A percentile compares a stretch with the other conserved stretches of the same genome.
Conservation (phyloP, 108 stramenopile genomes). For the Cyclotella distinguenda region DNA sequence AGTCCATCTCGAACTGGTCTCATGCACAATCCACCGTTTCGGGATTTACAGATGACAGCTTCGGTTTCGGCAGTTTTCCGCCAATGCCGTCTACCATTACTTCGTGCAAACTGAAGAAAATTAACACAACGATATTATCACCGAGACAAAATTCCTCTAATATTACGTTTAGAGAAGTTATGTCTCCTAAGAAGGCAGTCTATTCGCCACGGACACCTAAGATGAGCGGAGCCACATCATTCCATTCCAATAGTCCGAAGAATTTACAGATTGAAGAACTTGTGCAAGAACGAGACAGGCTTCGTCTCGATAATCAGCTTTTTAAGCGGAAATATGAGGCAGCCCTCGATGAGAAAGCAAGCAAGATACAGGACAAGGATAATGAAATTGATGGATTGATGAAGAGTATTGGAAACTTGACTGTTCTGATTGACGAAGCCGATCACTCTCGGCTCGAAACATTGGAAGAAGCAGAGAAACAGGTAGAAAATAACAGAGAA, state of each 20-base stretch:
- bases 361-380: slow-evolving; percentile 12
- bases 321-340: slow-evolving; percentile 19
- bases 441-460: neutral
- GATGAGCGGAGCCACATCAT: neutral
- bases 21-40: slow-evolving; percentile 13
- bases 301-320: slow-evolving; percentile 8
- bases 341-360: slow-evolving; percentile 17
- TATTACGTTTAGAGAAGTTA: neutral
- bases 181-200: neutral
- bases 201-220: slow-evolving; percentile 5
- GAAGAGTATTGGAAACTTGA: slow-evolving; percentile 13
- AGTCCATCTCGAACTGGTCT: slow-evolving; percentile 10
- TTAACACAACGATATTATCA: neutral
- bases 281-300: slow-evolving; percentile 13
- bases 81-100: slow-evolving; percentile 4
- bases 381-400: slow-evolving; percentile 9
- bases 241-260: neutral
- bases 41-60: slow-evolving; percentile 5
- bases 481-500: neutral
- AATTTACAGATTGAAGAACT: slow-evolving; percentile 3
- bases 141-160: neutral
- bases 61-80: neutral
- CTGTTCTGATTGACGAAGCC: slow-evolving; percentile 10
- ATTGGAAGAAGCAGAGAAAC: neutral
- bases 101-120: neutral